These are phyloP conservation scores for Exophiala viscosa DNA, from an alignment of 2,329 filamentous ascomycete species.

Conservation along the genomic window DNA sequence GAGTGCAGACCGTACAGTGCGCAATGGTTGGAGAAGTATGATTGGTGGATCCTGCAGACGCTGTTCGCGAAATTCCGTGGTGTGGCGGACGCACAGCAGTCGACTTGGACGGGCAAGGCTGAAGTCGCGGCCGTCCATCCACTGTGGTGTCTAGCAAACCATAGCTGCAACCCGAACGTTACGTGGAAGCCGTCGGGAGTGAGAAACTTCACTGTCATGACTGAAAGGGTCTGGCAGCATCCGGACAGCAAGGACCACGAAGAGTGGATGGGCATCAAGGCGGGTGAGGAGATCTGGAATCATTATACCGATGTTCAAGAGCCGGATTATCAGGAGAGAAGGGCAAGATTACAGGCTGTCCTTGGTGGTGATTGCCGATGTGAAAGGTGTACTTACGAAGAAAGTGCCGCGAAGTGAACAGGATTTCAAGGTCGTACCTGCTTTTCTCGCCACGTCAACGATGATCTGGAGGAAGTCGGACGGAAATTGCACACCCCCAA, in stretches of 20 bases:
- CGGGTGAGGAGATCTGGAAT: constrained; percentile 81
- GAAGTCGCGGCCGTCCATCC: constrained; percentile 93
- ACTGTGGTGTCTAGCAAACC: constrained; percentile 94
- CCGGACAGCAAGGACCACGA: constrained; percentile 36
- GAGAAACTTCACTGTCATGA: constrained; percentile 21
- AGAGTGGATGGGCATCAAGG: constrained; percentile 64
- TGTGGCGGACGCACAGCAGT: constrained; percentile 82
- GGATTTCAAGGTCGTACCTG: background rate
- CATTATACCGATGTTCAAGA: constrained; percentile 93
- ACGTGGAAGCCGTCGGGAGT: constrained; percentile 70
- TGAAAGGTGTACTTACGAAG: constrained; percentile 72
- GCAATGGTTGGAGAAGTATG: constrained; percentile 36
- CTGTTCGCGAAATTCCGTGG: constrained; percentile 90
- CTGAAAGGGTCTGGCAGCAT: constrained; percentile 19
- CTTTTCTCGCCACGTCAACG: background rate
- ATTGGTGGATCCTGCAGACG: constrained; percentile 72
- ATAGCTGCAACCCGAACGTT: constrained; percentile 93
- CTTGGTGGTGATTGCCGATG: constrained; percentile 89
- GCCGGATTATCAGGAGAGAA: constrained; percentile 71
- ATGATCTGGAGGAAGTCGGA: background rate
- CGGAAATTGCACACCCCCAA: too few relatives aligned
- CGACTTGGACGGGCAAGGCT: constrained; percentile 70
- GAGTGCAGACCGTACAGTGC: constrained; percentile 55
- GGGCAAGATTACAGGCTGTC: constrained; percentile 85
- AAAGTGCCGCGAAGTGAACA: constrained; percentile 6